These are phyloP conservation scores for Diaporthe destruens DNA, from an alignment of 2,329 filamentous ascomycete species.

Conservation along the genomic window DNA sequence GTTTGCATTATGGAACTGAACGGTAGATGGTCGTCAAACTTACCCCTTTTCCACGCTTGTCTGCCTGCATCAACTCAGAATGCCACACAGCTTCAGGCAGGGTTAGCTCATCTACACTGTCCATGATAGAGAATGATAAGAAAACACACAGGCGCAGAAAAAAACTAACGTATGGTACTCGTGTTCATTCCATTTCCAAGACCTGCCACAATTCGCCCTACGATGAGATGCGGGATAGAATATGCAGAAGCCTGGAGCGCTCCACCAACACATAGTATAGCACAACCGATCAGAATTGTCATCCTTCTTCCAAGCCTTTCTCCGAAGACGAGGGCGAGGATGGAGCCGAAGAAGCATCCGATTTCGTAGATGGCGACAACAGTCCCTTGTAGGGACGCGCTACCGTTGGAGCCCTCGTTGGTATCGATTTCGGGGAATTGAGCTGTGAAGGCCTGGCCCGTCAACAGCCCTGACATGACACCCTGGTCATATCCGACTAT, in stretches of 20 bases:
- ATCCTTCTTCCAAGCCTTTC: slow-evolving; percentile 58
- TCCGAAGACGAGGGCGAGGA: slow-evolving; percentile 55
- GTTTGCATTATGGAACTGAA: slow-evolving; percentile 40
- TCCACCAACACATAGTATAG: slow-evolving; percentile 57
- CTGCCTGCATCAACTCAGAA: slow-evolving; percentile 56
- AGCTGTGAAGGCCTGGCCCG: slow-evolving; percentile 50
- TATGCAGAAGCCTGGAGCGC: slow-evolving; percentile 57
- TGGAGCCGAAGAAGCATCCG: slow-evolving; percentile 61
- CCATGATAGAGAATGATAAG: neutral
- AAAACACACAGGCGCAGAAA: neutral
- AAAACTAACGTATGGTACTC: slow-evolving; percentile 56
- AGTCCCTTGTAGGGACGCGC: slow-evolving; percentile 58
- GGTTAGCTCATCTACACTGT: neutral
- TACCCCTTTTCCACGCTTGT: slow-evolving; percentile 54
- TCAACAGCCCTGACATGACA: slow-evolving; percentile 52
- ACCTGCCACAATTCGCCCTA: slow-evolving; percentile 59
- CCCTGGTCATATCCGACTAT: slow-evolving; percentile 50
- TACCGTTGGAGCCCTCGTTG: slow-evolving; percentile 51
- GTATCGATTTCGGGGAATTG: slow-evolving; percentile 54
- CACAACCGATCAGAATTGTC: slow-evolving; percentile 56
- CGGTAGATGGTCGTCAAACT: slow-evolving; percentile 21
- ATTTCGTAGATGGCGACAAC: slow-evolving; percentile 61
- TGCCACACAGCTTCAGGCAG: slow-evolving; percentile 53
- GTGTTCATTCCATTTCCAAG: slow-evolving; percentile 63
- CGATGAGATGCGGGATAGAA: slow-evolving; percentile 57